These are phyloP conservation scores for Climacium dendroides DNA, from an alignment of 225 moss, liverwort and hornwort species.

Conservation along the genomic window DNA sequence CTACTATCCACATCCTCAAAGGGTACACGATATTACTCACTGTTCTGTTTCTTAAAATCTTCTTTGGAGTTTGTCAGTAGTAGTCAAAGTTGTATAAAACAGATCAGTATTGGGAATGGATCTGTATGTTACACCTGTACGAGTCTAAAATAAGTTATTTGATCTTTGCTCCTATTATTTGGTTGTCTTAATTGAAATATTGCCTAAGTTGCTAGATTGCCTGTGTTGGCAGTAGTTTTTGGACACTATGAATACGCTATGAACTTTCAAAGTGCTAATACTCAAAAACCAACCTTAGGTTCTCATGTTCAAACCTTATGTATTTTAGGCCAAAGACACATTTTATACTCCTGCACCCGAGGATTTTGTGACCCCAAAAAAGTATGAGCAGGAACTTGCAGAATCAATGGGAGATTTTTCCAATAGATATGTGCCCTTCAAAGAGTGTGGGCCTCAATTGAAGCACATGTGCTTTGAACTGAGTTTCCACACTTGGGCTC, in stretches of 20 bases:
- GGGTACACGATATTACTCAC: background rate
- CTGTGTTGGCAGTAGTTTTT: background rate
- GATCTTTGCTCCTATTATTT: background rate
- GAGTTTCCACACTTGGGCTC: background rate
- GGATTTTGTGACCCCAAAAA: background rate
- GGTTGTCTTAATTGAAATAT: background rate
- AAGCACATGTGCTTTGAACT: conserved; percentile 9
- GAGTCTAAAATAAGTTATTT: background rate
- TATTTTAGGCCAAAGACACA: background rate
- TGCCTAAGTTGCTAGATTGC: background rate
- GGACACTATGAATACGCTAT: background rate
- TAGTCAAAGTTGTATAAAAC: background rate
- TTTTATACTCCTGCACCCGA: conserved; percentile 2
- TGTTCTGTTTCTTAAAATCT: background rate
- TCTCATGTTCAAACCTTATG: background rate
- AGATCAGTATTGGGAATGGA: background rate
- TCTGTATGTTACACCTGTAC: background rate
- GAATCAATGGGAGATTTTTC: background rate
- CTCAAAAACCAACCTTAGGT: background rate
- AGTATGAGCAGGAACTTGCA: background rate
- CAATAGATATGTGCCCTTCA: background rate
- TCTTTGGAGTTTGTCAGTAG: background rate
- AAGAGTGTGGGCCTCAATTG: background rate
- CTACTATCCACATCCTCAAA: background rate
- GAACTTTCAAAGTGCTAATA: background rate